Base-by-base conservation (phyloP, 2,329 filamentous ascomycete species). In the Stylonectria norvegica region DNA sequence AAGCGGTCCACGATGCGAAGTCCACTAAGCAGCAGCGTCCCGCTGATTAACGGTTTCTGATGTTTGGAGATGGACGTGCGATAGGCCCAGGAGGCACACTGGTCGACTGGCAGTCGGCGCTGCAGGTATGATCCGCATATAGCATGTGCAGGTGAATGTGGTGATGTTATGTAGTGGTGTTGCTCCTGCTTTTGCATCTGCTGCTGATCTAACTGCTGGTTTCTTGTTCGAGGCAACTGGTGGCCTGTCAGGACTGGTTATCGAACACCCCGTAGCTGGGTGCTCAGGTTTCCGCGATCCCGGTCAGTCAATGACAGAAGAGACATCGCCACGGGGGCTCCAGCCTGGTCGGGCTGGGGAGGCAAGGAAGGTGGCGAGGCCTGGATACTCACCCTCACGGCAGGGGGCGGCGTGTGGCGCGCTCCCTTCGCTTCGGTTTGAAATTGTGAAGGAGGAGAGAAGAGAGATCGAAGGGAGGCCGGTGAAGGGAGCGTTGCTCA, bases 81-180 rank as follows among this genome's bases (percentile, higher is more conserved):
- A 50, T 49, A 47, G 40, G 43, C 33, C 28, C 34, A 38, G 35
- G 40, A 34, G 41, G 32, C 36, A 40, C 49, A 40, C 25, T 33
- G 20, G 28, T 30, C 16, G 30, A 44, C 31, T n/a, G n/a, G n/a
- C n/a, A n/a, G 34, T 41, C 34, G 32, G 45, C 49, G 43, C 56
- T 60, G 61, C 57, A 64, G 29, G 60, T 62, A 64, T 64, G 61
- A 60, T 61, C 50, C 59, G 60, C 61, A 64, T 64, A n/a, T n/a
- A n/a, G n/a, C n/a, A 62, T 57, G 50, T 58, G 49, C 55, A 55
- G 46, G 45, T 40, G 40, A 50, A 43, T 34, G 39, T 44, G 44
- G 53, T 49, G 49, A 35, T 48, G 35, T n/a, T n/a, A n/a, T n/a
- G n/a, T n/a, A n/a, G n/a, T n/a, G n/a, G n/a, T n/a, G n/a, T n/a